phyloP scores from a whole-genome alignment of 2,329 filamentous ascomycete genomes.

The Bretziella fagacearum region DNA sequence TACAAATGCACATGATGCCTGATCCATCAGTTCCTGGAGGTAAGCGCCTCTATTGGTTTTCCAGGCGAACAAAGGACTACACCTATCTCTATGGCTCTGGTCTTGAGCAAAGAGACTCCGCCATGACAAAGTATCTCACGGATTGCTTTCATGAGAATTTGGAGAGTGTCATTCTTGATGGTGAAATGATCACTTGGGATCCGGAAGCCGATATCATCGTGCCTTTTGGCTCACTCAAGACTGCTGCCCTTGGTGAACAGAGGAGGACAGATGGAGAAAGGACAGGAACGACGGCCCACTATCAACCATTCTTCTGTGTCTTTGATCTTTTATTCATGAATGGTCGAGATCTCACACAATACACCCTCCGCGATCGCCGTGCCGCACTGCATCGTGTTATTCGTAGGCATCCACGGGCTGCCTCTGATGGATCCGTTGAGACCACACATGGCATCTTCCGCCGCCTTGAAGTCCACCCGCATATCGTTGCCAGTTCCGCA shows the following conservation, averaged over 20 bases:
- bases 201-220: conserved; percentile 69
- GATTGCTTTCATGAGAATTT: conserved; percentile 63
- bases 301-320: conserved; percentile 65
- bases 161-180: conserved; percentile 77
- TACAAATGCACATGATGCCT: conserved; percentile 83
- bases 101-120: conserved; percentile 55
- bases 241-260: conserved; percentile 66
- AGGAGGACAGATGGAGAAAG: conserved; percentile 41
- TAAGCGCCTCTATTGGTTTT: conserved; percentile 73
- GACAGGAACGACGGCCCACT: conserved; percentile 17
- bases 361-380: conserved; percentile 66
- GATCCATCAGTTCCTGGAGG: conserved; percentile 53
- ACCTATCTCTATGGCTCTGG: conserved; percentile 79
- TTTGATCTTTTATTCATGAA: conserved; percentile 92
- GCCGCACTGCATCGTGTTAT: conserved; percentile 38
- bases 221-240: conserved; percentile 84
- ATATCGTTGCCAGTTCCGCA: conserved; percentile 46
- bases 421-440: background rate
- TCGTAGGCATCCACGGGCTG: background rate
- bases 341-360: conserved; percentile 58
- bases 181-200: conserved; percentile 98
- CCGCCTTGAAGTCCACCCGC: conserved; percentile 67
- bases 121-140: conserved; percentile 64
- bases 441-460: conserved; percentile 54
- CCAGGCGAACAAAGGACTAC: conserved; percentile 89